Conservation (phyloP, 2,329 filamentous ascomycete species). For the Daldinia sp. region DNA sequence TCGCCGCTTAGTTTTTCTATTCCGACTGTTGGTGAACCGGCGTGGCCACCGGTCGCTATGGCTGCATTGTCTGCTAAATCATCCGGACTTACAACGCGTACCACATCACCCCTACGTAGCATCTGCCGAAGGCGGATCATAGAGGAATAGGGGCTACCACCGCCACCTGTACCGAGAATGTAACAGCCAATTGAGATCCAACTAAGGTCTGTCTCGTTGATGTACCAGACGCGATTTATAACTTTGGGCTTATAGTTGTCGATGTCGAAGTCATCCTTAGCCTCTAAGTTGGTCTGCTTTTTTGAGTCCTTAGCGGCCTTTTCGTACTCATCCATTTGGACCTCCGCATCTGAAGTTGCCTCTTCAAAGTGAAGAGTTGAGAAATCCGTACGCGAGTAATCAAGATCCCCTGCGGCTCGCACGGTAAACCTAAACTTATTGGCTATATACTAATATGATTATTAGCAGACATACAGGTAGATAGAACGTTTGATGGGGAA, state of each 20-base stretch:
- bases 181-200: constrained; percentile 71
- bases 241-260: constrained; percentile 62
- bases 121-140: constrained; percentile 65
- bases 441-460: constrained; percentile 57
- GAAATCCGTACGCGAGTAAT: constrained; percentile 55
- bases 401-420: constrained; percentile 69
- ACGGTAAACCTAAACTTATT: constrained; percentile 69
- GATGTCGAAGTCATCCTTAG: constrained; percentile 47
- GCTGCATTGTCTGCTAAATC: constrained; percentile 64
- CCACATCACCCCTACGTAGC: constrained; percentile 62
- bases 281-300: constrained; percentile 26
- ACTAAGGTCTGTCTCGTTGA: constrained; percentile 68
- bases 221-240: constrained; percentile 65
- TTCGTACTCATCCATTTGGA: constrained; percentile 45
- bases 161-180: constrained; percentile 71
- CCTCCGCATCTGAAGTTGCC: constrained; percentile 17
- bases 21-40: constrained; percentile 70
- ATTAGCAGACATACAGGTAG: constrained; percentile 13
- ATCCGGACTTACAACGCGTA: constrained; percentile 64
- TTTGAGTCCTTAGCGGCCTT: constrained; percentile 23
- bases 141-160: constrained; percentile 65
- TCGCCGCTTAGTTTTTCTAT: constrained; percentile 71
- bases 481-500: constrained; percentile 16
- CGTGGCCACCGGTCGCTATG: constrained; percentile 68
- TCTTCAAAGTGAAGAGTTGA: constrained; percentile 31